phyloP scores from a whole-genome alignment of 768 basidiomycete species.

The Daedaleopsis sinensis region DNA sequence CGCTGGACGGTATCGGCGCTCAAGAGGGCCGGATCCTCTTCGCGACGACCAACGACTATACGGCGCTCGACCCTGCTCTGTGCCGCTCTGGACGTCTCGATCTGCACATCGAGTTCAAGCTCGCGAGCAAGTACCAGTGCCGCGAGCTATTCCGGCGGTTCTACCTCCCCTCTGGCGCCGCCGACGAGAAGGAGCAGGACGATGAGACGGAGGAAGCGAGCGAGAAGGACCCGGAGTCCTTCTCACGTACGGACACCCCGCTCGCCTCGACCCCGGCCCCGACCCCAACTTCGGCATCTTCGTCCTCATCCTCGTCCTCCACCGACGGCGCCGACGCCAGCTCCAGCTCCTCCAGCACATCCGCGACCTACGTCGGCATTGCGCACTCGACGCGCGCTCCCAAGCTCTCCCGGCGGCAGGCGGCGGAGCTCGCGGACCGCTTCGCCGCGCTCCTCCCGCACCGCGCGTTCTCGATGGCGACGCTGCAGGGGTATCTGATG shows the following conservation, averaged over 20 bases:
- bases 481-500: slow-evolving; percentile 68
- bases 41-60: slow-evolving; percentile 78
- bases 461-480: slow-evolving; percentile 39
- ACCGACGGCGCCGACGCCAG: no score
- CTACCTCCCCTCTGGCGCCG: slow-evolving; percentile 48
- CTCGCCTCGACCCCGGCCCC: background rate
- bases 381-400: slow-evolving; percentile 16
- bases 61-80: slow-evolving; percentile 71
- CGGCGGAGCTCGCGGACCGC: slow-evolving; percentile 50
- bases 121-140: slow-evolving; percentile 73
- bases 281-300: background rate
- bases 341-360: background rate
- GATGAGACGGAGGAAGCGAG: background rate
- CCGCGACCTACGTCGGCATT: slow-evolving; percentile 8
- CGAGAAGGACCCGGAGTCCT: slow-evolving; percentile 15
- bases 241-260: slow-evolving; percentile 1
- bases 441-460: slow-evolving; percentile 58
- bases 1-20: slow-evolving; percentile 79
- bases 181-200: background rate
- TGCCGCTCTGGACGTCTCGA: slow-evolving; percentile 83
- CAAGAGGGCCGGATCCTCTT: slow-evolving; percentile 84
- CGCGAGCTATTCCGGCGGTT: slow-evolving; percentile 67
- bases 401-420: slow-evolving; percentile 40
- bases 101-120: slow-evolving; percentile 73
- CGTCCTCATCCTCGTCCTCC: background rate